Evolutionary conservation across 495 filamentous ascomycete species (phyloP).

Genomic region (Neurospora tetraspora): DNA sequence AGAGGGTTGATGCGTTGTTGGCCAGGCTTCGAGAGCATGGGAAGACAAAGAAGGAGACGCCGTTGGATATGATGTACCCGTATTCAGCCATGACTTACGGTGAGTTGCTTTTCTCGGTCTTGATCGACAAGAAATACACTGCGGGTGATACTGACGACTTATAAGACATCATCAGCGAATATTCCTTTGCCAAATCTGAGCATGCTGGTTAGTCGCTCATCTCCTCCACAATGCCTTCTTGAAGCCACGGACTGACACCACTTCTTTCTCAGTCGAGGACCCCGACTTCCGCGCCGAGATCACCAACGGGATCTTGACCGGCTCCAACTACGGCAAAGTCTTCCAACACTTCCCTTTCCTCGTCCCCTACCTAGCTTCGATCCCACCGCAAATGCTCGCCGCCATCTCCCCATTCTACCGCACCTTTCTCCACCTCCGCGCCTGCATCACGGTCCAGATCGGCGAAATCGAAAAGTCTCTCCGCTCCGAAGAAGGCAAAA

Average conservation of each 20-base stretch:
- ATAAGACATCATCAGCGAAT: background rate
- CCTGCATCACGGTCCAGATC: conserved; percentile 3
- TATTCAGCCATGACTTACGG: background rate
- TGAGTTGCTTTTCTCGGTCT: background rate
- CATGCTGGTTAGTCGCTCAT: background rate
- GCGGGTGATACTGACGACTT: background rate
- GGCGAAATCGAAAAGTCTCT: background rate
- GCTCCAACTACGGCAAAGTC: background rate
- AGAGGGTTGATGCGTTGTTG: conserved; percentile 8
- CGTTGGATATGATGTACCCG: background rate
- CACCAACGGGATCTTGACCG: background rate
- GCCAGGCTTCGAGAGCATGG: conserved; percentile 1
- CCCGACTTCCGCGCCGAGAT: background rate
- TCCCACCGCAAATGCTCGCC: background rate
- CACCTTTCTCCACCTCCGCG: conserved; percentile 2
- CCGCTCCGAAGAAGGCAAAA: background rate
- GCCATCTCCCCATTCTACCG: background rate
- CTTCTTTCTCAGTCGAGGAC: background rate
- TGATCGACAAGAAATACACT: background rate
- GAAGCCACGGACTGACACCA: background rate
- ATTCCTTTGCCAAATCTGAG: background rate
- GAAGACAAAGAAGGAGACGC: background rate
- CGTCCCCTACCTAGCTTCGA: background rate
- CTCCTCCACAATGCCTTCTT: background rate
- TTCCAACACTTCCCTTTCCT: background rate